phyloP scores from a whole-genome alignment of 306 rosid genomes.

The Dalbergia oliveri region DNA sequence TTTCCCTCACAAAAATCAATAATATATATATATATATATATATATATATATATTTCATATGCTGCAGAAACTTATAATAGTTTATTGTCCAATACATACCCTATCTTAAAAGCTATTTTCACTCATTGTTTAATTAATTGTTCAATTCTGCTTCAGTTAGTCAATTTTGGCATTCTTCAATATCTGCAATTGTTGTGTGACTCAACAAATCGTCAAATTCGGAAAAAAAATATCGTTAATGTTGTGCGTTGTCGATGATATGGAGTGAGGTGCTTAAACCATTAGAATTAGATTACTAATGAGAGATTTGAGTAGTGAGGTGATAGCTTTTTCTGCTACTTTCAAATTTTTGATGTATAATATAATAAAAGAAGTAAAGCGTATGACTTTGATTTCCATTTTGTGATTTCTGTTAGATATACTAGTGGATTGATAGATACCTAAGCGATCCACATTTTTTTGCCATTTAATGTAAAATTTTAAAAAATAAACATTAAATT shows the following conservation, averaged over 20 bases:
- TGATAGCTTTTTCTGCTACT: too few species aligned
- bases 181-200: background rate
- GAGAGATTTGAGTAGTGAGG: too few species aligned
- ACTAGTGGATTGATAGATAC: too few species aligned
- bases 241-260: background rate
- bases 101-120: background rate
- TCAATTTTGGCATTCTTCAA: background rate
- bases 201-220: background rate
- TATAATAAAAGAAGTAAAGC: too few species aligned
- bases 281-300: too few species aligned
- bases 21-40: too few species aligned
- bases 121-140: background rate
- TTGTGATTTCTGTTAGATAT: too few species aligned
- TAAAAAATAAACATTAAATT: too few species aligned
- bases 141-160: background rate
- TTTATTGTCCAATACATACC: background rate
- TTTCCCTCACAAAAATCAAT: background rate
- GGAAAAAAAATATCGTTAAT: background rate
- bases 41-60: background rate
- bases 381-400: too few species aligned
- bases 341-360: too few species aligned
- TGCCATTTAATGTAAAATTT: too few species aligned
- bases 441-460: too few species aligned
- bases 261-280: background rate
- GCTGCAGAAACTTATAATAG: background rate